Evolutionary conservation across 164 flowering plant genomes (phyloP).

Genomic region (Umbilicus rupestris): DNA sequence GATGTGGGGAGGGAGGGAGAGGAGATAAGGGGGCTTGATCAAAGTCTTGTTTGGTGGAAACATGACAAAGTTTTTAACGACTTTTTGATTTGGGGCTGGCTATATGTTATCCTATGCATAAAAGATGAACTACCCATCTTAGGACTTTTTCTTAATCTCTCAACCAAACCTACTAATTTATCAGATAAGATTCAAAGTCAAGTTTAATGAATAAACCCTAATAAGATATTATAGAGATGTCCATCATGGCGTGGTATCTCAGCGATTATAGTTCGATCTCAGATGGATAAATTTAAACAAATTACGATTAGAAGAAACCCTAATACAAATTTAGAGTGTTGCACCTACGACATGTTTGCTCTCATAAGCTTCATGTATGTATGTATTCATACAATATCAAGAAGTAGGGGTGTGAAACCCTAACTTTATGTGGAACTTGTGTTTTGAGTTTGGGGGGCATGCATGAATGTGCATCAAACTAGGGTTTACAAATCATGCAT

Average conservation of each 20-base stretch:
- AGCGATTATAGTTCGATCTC: no score
- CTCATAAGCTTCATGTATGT: background rate
- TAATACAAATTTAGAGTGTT: no score
- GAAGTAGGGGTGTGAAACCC: background rate
- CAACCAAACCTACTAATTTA: background rate
- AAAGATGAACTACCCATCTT: slow-evolving; percentile 6
- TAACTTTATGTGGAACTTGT: background rate
- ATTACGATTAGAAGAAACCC: no score
- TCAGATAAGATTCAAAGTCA: background rate
- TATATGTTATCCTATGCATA: slow-evolving; percentile 5
- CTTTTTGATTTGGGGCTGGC: slow-evolving; percentile 1
- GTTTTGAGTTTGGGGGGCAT: background rate
- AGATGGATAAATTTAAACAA: no score
- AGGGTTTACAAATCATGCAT: background rate
- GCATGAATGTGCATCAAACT: background rate
- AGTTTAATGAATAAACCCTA: background rate
- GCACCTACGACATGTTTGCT: no score
- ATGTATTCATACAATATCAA: background rate
- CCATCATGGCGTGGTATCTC: no score
- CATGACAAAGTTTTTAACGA: slow-evolving; percentile 5
- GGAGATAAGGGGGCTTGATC: background rate
- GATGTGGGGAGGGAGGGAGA: background rate
- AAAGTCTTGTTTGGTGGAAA: slow-evolving; percentile 8
- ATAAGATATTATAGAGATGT: background rate
- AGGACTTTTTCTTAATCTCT: background rate